Evolutionary conservation across 768 basidiomycete genomes (phyloP), one percentile per base, ranked within the genome.

Genomic region (Gymnopilus dilepis): DNA sequence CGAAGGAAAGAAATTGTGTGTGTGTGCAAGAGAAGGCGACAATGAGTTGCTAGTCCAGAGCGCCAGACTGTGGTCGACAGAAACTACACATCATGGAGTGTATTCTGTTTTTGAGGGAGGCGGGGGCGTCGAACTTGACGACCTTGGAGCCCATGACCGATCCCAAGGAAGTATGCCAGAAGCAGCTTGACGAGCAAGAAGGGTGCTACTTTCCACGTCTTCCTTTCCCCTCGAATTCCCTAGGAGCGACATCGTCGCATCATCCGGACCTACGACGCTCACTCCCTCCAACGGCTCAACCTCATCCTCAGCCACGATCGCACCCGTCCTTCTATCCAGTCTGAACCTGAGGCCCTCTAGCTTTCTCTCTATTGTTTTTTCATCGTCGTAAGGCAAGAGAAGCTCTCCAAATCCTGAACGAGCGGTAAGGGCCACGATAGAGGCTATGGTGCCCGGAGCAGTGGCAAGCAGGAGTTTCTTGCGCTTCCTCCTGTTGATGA

Each of bases 381-480:
- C 74, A 58, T 83, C 72, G 70, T 90, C 87, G 61, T 84, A 86
- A 0, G 88, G 87, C 11, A 81, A 66, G n/a, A 90, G 72, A 12
- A 86, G 77, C 40, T 86, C 80, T 21, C 86, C 87, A 58, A 86
- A 87, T 13, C 87, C 87, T 41, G 86, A 88, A 8, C 78, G 84
- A 0, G 84, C 75, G 2, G 88, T 87, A 57, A 88, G 76, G 3
- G 87, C 80, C 8, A 84, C 74, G 31, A 83, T 76, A 9, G 82
- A 72, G 6, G 85, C 89, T 58, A 90, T 86, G 48, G 80, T 84
- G 17, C 88, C 87, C 0, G 88, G 88, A 13, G 80, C 80, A 24
- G 82, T 76, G 1, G 85, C 77, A 9, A 90, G 73, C 67, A 79
- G 80, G 9, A 90, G 69, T 26, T 75, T 73, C 41, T 80, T 78